Evolutionary conservation across 306 rosid genomes (phyloP).

Genomic region (Trifolium dubium): DNA sequence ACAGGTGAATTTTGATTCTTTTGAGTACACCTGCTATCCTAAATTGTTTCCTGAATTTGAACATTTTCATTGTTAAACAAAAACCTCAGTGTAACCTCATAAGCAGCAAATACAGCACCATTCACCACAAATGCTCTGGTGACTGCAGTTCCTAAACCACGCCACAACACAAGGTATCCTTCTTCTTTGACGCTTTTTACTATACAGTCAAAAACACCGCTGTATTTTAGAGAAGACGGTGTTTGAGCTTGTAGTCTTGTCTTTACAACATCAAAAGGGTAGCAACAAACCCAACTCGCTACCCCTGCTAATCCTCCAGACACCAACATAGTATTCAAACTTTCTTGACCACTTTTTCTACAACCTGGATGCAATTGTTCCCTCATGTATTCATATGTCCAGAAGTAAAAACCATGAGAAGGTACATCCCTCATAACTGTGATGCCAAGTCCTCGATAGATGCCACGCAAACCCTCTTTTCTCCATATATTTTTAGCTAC

Average conservation of each 20-base stretch:
- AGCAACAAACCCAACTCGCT: slow-evolving; percentile 80
- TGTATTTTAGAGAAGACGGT: slow-evolving; percentile 52
- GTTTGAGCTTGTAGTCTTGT: slow-evolving; percentile 81
- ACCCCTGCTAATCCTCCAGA: slow-evolving; percentile 88
- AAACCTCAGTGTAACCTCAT: slow-evolving; percentile 72
- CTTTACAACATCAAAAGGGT: slow-evolving; percentile 82
- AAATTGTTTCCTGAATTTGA: slow-evolving; percentile 51
- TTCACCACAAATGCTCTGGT: slow-evolving; percentile 81
- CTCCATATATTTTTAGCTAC: slow-evolving; percentile 61
- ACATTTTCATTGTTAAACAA: slow-evolving; percentile 54
- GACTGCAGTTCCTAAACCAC: slow-evolving; percentile 86
- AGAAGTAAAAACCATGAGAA: slow-evolving; percentile 69
- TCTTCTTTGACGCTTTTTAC: slow-evolving; percentile 64
- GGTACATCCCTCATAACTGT: slow-evolving; percentile 78
- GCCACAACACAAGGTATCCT: slow-evolving; percentile 64
- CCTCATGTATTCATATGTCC: slow-evolving; percentile 76
- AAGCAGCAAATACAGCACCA: slow-evolving; percentile 81
- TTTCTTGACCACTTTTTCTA: slow-evolving; percentile 63
- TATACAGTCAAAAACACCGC: slow-evolving; percentile 70
- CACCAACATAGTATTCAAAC: slow-evolving; percentile 65
- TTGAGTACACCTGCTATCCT: slow-evolving; percentile 11
- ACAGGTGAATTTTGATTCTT: slow-evolving; percentile 19
- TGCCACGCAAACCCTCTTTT: slow-evolving; percentile 66
- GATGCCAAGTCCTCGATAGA: slow-evolving; percentile 70
- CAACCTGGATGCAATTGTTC: slow-evolving; percentile 87